phyloP scores from a whole-genome alignment of 164 flowering plant species.

The Saururus chinensis region DNA sequence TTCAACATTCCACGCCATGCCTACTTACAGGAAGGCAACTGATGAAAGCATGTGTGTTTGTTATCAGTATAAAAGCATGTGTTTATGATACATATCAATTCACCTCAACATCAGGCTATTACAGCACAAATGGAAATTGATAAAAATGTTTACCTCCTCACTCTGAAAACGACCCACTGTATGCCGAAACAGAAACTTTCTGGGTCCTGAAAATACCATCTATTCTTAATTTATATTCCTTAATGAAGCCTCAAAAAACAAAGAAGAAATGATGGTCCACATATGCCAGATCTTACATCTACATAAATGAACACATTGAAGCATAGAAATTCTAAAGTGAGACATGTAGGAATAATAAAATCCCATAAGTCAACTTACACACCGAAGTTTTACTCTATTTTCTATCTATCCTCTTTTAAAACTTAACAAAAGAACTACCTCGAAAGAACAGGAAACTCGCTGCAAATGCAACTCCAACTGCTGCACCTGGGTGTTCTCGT shows the following conservation, averaged over 20 bases:
- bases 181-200: slow-evolving; percentile 76
- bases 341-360: too few relatives aligned
- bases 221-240: neutral
- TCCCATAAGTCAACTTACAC: too few relatives aligned
- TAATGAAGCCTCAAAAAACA: neutral
- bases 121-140: neutral
- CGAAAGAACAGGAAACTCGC: slow-evolving; percentile 54
- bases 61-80: neutral
- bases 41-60: too few relatives aligned
- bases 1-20: too few relatives aligned
- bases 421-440: slow-evolving; percentile 23
- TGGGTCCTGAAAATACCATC: slow-evolving; percentile 45
- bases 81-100: neutral
- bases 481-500: slow-evolving; percentile 56
- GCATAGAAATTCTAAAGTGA: too few relatives aligned
- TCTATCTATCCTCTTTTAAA: too few relatives aligned
- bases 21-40: too few relatives aligned
- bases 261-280: neutral
- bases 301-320: too few relatives aligned
- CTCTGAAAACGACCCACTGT: slow-evolving; percentile 74
- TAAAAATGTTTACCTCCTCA: slow-evolving; percentile 54
- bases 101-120: neutral
- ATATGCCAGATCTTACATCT: too few relatives aligned
- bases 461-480: slow-evolving; percentile 44
- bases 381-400: too few relatives aligned